phyloP scores from a whole-genome alignment of 805 yeast genomes.

The Yamadazyma akitaensis region DNA sequence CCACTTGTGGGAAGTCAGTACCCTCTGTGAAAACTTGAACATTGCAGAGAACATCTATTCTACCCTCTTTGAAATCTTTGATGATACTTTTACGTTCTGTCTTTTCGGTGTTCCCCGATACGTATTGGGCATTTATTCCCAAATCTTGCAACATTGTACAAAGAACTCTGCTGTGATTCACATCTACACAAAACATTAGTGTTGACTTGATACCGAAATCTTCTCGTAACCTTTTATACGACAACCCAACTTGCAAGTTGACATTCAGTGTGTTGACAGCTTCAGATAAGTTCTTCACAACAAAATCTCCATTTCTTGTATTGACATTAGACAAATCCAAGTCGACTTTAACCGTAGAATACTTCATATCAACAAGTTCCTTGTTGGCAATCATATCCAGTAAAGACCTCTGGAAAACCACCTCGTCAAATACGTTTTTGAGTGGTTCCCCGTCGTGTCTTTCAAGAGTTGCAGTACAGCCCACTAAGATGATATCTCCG shows the following conservation, averaged over 20 bases:
- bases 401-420: slow-evolving; percentile 67
- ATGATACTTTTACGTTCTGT: slow-evolving; percentile 51
- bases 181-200: slow-evolving; percentile 73
- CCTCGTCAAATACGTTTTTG: slow-evolving; percentile 60
- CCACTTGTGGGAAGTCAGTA: slow-evolving; percentile 88
- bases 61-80: slow-evolving; percentile 57
- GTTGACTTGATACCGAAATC: slow-evolving; percentile 52
- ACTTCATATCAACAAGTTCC: slow-evolving; percentile 66
- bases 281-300: slow-evolving; percentile 45
- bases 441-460: slow-evolving; percentile 69
- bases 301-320: slow-evolving; percentile 50
- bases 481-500: slow-evolving; percentile 57
- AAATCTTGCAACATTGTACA: slow-evolving; percentile 48
- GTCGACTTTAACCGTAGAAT: slow-evolving; percentile 54
- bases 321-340: slow-evolving; percentile 39
- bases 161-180: slow-evolving; percentile 59
- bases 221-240: slow-evolving; percentile 38
- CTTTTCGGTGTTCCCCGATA: slow-evolving; percentile 62
- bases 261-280: slow-evolving; percentile 53
- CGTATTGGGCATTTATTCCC: slow-evolving; percentile 69
- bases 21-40: slow-evolving; percentile 94
- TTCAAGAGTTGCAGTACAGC: slow-evolving; percentile 85
- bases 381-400: slow-evolving; percentile 63
- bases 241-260: slow-evolving; percentile 56
- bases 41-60: slow-evolving; percentile 72